A percentile compares a stretch with the other conserved stretches of the same genome.
Evolutionary conservation across 371 early-diverging fungal species (phyloP).

Genomic region (Nematocida sp.): DNA sequence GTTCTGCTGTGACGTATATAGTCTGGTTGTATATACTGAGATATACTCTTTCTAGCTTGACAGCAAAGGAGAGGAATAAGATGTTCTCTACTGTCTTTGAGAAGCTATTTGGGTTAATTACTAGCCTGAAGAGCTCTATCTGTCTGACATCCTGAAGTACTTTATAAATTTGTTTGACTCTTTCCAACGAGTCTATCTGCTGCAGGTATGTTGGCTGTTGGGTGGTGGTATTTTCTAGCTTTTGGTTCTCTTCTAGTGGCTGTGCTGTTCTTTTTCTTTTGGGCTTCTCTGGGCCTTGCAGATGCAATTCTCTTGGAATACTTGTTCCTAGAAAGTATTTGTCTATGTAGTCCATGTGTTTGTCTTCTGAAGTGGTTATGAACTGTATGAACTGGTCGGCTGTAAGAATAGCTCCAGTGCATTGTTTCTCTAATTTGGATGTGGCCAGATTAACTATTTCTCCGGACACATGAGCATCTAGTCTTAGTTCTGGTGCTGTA

Average conservation of each 20-base stretch:
- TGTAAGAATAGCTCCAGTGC: slow-evolving; percentile 22
- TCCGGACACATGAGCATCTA: slow-evolving; percentile 55
- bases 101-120: slow-evolving; percentile 56
- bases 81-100: slow-evolving; percentile 63
- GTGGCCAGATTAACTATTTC: slow-evolving; percentile 34
- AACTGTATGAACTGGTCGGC: slow-evolving; percentile 13
- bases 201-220: no score
- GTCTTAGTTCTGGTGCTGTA: slow-evolving; percentile 51
- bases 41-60: slow-evolving; percentile 54
- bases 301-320: neutral
- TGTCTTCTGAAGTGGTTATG: neutral
- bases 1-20: neutral
- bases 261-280: neutral
- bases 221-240: neutral
- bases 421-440: slow-evolving; percentile 40
- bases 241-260: slow-evolving; percentile 29
- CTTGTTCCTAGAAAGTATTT: slow-evolving; percentile 3
- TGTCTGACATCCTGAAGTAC: slow-evolving; percentile 29
- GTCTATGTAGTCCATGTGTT: neutral
- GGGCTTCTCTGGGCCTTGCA: neutral
- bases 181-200: slow-evolving; percentile 21
- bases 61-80: slow-evolving; percentile 60
- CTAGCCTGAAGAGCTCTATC: slow-evolving; percentile 47
- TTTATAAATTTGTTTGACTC: slow-evolving; percentile 41
- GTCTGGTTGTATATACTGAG: neutral